Evolutionary conservation across 2,329 filamentous ascomycete genomes (phyloP).

Genomic region (Xylogone sp.): DNA sequence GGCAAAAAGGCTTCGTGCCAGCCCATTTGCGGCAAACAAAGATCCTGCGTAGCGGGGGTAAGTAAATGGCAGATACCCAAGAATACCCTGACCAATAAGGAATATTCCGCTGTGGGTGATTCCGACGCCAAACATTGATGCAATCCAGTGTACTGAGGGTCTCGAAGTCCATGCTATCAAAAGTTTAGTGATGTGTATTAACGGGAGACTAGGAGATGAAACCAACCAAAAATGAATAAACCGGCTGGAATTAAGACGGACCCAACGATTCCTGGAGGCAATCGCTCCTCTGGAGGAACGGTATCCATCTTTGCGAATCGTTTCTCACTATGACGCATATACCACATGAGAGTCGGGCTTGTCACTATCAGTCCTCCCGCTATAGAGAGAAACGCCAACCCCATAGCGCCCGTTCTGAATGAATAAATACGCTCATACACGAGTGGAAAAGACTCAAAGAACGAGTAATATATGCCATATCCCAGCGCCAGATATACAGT

Average conservation of each 20-base stretch:
- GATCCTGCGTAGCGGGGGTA: conserved; percentile 52
- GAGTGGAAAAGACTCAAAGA: conserved; percentile 60
- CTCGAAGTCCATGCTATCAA: conserved; percentile 41
- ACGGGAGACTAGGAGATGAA: no score
- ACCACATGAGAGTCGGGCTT: no score
- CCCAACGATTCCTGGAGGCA: conserved; percentile 47
- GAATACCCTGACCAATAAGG: conserved; percentile 52
- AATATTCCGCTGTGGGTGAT: conserved; percentile 47
- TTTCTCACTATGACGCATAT: no score
- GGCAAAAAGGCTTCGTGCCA: conserved; percentile 51
- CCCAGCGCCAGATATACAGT: conserved; percentile 55
- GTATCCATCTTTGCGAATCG: no score
- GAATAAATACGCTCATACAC: conserved; percentile 54
- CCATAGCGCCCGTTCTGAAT: conserved; percentile 52
- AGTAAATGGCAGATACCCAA: conserved; percentile 50
- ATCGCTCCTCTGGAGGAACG: conserved; percentile 46
- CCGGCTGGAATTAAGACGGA: conserved; percentile 48
- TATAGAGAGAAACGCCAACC: conserved; percentile 55
- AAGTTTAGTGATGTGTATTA: not conserved
- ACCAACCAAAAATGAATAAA: conserved; percentile 54
- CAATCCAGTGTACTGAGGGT: conserved; percentile 48
- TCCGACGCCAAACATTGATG: conserved; percentile 49
- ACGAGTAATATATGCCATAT: conserved; percentile 55
- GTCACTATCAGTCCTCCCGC: conserved; percentile 55
- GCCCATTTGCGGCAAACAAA: conserved; percentile 55